A percentile compares a stretch with the other conserved stretches of the same genome.
These are phyloP conservation scores for Cubamyces lactineus DNA, from an alignment of 768 basidiomycete genomes.

Conservation along the genomic window DNA sequence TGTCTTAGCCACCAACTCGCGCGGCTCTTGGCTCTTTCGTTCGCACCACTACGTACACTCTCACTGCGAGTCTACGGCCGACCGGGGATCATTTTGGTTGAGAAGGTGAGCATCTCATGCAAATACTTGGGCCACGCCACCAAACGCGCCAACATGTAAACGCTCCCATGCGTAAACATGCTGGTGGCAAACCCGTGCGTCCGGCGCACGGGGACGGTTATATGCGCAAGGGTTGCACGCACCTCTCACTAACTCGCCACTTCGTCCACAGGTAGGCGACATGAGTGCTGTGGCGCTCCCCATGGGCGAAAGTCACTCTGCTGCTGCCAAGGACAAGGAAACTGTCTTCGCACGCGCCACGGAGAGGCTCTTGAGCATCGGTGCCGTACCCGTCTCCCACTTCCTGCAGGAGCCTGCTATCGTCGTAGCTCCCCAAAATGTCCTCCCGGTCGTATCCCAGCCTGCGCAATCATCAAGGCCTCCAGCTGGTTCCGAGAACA, in stretches of 20 bases:
- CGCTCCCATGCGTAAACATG: too few relatives aligned
- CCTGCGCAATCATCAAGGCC: not conserved
- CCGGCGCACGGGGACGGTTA: too few relatives aligned
- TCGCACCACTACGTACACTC: not conserved
- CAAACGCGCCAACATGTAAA: too few relatives aligned
- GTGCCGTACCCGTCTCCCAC: conserved; percentile 9
- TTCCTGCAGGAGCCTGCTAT: conserved; percentile 14
- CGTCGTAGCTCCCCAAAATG: not conserved
- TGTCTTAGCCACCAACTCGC: not conserved
- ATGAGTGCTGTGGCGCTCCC: not conserved
- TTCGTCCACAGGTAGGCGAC: not conserved
- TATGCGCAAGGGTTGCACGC: too few relatives aligned
- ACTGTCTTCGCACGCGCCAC: conserved; percentile 12
- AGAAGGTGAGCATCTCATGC: too few relatives aligned
- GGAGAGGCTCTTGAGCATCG: conserved; percentile 7
- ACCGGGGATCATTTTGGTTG: too few relatives aligned
- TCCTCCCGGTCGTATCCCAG: not conserved
- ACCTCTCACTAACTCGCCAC: not conserved
- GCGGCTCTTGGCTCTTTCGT: not conserved
- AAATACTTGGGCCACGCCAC: too few relatives aligned
- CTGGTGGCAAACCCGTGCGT: too few relatives aligned
- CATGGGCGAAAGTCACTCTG: not conserved
- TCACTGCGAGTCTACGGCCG: too few relatives aligned
- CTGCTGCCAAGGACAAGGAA: not conserved
- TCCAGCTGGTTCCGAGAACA: not conserved